These are phyloP conservation scores for Heteromeles arbutifolia DNA, from an alignment of 306 rosid genomes.

Conservation along the genomic window DNA sequence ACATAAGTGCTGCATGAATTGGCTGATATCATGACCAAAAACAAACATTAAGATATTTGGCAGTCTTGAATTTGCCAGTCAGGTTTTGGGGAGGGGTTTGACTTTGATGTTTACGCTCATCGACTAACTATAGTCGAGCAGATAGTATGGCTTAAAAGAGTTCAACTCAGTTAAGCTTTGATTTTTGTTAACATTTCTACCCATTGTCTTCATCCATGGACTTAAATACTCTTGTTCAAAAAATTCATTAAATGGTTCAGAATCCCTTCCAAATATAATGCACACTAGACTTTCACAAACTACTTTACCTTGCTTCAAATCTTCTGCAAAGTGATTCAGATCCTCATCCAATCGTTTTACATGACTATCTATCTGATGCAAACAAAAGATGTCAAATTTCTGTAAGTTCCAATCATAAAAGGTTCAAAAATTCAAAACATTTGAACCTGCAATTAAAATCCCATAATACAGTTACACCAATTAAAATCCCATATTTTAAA, in stretches of 20 bases:
- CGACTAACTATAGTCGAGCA: not conserved
- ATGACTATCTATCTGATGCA: slow-evolving; percentile 87
- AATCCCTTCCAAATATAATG: not conserved
- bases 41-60: not conserved
- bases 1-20: not conserved
- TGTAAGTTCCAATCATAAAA: slow-evolving; percentile 10
- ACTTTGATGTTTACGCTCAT: not conserved
- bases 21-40: not conserved
- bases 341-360: slow-evolving; percentile 94
- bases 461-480: no score
- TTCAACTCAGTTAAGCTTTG: not conserved
- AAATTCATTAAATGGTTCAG: not conserved
- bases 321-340: slow-evolving; percentile 83
- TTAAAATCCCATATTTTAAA: no score
- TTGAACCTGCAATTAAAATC: not conserved
- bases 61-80: no score
- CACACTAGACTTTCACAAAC: not conserved
- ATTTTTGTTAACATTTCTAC: not conserved
- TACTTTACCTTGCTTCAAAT: slow-evolving; percentile 84
- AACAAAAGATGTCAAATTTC: slow-evolving; percentile 23
- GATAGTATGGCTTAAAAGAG: not conserved
- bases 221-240: not conserved
- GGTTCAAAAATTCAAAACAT: not conserved
- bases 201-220: not conserved
- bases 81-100: no score